Base-by-base conservation (phyloP, 345 rosid genomes). In the Rhodamnia argentea region DNA sequence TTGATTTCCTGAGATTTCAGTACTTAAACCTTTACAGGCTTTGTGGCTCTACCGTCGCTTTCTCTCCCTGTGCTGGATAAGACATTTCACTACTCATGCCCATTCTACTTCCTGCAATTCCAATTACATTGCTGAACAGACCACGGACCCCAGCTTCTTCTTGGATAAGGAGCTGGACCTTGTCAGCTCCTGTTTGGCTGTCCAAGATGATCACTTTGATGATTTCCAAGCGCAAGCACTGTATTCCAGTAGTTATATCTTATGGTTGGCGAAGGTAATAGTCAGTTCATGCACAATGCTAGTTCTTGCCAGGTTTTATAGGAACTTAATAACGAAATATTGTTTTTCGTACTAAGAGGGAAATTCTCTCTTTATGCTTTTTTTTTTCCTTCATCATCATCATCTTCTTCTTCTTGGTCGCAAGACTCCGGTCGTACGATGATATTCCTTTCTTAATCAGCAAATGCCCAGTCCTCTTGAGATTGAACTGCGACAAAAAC, bases 1-100 rank as follows among this genome's bases (percentile, higher is more conserved):
- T 57, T 56, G 22, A 62, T 56, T 84, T 88, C 32, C 57, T 40
- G 58, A 52, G 40, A 52, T 60, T 1, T 60, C 62, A 57, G 23
- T 83, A 42, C 57, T 29, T 42, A 50, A 57, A 64, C 26, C 64
- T 64, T 88, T 57, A 44, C 94, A 96, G 97, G 98, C 96, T 62
- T 88, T 94, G 75, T 97, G 98, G 98, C 94, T 96, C 84, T 94
- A 97, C 86, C 94, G 98, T 6, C 94, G 98, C 27, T 97, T 93
- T 88, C 95, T 97, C 82, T 92, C 95, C 83, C 88, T 91, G 15
- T 87, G 83, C 83, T 93, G 94, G 94, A 87, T 95, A 50, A 85
- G 88, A 88, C 87, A 91, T 91, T 88, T 94, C 54, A 82, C 85
- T 29, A 59, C 74, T 86, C 82, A 84, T 50, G 57, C 40, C 50